Percentiles rank a stretch among this genome's conserved stretches.
These are phyloP conservation scores for Alternaria infectoria DNA, from an alignment of 2,329 filamentous ascomycete genomes.

Conservation along the genomic window DNA sequence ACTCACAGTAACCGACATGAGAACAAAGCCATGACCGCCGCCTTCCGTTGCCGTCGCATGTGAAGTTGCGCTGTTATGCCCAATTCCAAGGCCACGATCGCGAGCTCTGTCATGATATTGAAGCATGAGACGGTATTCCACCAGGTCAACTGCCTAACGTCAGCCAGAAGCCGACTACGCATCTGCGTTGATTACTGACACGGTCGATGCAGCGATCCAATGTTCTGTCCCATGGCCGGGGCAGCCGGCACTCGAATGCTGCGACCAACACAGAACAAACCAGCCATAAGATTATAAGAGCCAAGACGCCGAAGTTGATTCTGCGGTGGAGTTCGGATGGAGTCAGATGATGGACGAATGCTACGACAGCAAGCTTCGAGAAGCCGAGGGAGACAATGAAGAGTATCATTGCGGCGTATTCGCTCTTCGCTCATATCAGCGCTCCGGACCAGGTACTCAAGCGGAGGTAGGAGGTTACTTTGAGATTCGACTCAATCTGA, in stretches of 20 bases:
- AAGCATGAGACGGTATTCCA: constrained; percentile 21
- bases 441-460: not conserved
- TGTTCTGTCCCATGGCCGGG: constrained; percentile 27
- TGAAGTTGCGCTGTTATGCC: constrained; percentile 24
- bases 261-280: constrained; percentile 17
- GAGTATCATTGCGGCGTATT: constrained; percentile 34
- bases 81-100: constrained; percentile 28
- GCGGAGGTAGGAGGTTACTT: constrained; percentile 4
- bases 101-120: constrained; percentile 29
- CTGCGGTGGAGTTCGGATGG: constrained; percentile 20
- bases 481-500: constrained; percentile 18
- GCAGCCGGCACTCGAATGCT: constrained; percentile 22
- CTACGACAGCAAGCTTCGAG: constrained; percentile 35
- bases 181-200: constrained; percentile 9
- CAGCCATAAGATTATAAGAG: constrained; percentile 18
- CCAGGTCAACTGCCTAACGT: constrained; percentile 20
- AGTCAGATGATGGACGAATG: constrained; percentile 31
- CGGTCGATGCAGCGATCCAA: constrained; percentile 19
- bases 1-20: constrained; percentile 25
- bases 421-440: constrained; percentile 21
- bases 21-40: constrained; percentile 26
- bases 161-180: not conserved
- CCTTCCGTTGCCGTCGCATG: constrained; percentile 18
- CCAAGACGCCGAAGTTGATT: constrained; percentile 21
- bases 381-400: constrained; percentile 32